These are phyloP conservation scores for Penicillium digitatum DNA, from an alignment of 2,329 filamentous ascomycete species.

Conservation along the genomic window DNA sequence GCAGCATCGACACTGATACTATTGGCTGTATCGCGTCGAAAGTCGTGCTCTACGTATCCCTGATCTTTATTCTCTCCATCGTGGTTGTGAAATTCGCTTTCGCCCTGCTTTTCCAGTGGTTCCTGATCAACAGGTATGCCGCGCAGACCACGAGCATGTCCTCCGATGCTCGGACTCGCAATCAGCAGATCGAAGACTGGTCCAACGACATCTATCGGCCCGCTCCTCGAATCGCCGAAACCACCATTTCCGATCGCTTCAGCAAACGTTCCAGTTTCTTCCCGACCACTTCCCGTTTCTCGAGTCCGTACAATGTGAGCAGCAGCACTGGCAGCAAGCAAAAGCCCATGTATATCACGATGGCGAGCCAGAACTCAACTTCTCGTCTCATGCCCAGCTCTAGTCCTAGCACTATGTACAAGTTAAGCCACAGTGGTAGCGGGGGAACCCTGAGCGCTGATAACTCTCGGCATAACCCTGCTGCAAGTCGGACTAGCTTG, in stretches of 20 bases:
- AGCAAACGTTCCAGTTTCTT: constrained; percentile 86
- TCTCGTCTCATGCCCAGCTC: constrained; percentile 62
- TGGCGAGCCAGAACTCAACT: constrained; percentile 82
- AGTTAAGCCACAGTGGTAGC: constrained; percentile 52
- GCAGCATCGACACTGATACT: constrained; percentile 90
- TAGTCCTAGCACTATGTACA: constrained; percentile 64
- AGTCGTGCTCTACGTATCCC: constrained; percentile 89
- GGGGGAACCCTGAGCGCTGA: constrained; percentile 53
- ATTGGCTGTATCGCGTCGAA: constrained; percentile 97
- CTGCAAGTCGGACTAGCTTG: constrained; percentile 55
- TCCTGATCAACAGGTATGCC: constrained; percentile 80
- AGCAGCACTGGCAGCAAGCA: constrained; percentile 48
- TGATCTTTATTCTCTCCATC: constrained; percentile 87
- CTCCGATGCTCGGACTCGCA: constrained; percentile 75
- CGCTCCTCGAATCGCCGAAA: constrained; percentile 74
- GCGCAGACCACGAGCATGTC: constrained; percentile 80
- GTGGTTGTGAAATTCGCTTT: constrained; percentile 83
- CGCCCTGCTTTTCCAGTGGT: constrained; percentile 93
- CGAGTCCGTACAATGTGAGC: constrained; percentile 71
- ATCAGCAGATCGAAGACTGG: constrained; percentile 96
- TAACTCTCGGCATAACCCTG: constrained; percentile 38
- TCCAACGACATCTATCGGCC: constrained; percentile 94
- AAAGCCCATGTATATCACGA: constrained; percentile 71
- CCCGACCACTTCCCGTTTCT: constrained; percentile 91
- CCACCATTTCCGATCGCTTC: constrained; percentile 64